A percentile compares a stretch with the other conserved stretches of the same genome.
Evolutionary conservation across 768 basidiomycete genomes (phyloP).

Genomic region (Cytidiella melzeri): DNA sequence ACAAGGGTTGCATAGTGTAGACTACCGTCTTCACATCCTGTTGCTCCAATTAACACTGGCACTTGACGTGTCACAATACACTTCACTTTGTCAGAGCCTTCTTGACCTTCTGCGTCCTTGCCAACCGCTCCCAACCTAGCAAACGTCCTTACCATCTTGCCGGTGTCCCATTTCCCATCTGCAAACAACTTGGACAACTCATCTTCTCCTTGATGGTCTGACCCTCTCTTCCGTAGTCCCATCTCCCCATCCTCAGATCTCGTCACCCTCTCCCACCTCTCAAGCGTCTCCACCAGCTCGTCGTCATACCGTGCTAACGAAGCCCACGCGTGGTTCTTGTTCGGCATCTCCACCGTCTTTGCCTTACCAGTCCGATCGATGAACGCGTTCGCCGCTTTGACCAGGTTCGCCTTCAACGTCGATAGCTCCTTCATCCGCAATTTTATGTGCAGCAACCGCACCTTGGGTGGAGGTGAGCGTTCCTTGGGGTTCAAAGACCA

Average conservation of each 20-base stretch:
- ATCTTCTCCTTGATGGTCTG: slow-evolving; percentile 32
- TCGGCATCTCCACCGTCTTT: slow-evolving; percentile 27
- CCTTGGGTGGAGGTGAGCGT: slow-evolving; percentile 31
- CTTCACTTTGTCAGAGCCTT: slow-evolving; percentile 19
- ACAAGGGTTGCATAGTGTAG: slow-evolving; percentile 41
- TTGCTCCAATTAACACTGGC: background rate
- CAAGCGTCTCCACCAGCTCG: slow-evolving; percentile 53
- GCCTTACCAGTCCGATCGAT: slow-evolving; percentile 40
- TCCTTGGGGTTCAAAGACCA: slow-evolving; percentile 28
- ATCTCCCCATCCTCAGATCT: slow-evolving; percentile 33
- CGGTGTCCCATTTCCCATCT: slow-evolving; percentile 58
- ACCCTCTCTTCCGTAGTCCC: slow-evolving; percentile 30
- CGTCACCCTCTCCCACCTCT: slow-evolving; percentile 54
- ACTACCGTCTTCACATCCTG: slow-evolving; percentile 38
- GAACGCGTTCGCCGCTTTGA: slow-evolving; percentile 51
- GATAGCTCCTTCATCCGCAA: slow-evolving; percentile 57
- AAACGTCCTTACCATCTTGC: slow-evolving; percentile 77
- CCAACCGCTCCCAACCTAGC: slow-evolving; percentile 48
- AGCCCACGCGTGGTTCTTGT: slow-evolving; percentile 51
- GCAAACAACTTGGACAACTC: slow-evolving; percentile 39
- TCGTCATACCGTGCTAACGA: slow-evolving; percentile 82
- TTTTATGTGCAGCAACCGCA: slow-evolving; percentile 50
- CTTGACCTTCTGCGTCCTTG: slow-evolving; percentile 27
- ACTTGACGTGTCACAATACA: background rate
- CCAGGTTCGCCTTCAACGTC: slow-evolving; percentile 41